Percentiles rank a stretch among this genome's conserved stretches.
These are phyloP conservation scores for Hypoxylon sp. DNA, from an alignment of 2,329 filamentous ascomycete genomes.

Conservation along the genomic window DNA sequence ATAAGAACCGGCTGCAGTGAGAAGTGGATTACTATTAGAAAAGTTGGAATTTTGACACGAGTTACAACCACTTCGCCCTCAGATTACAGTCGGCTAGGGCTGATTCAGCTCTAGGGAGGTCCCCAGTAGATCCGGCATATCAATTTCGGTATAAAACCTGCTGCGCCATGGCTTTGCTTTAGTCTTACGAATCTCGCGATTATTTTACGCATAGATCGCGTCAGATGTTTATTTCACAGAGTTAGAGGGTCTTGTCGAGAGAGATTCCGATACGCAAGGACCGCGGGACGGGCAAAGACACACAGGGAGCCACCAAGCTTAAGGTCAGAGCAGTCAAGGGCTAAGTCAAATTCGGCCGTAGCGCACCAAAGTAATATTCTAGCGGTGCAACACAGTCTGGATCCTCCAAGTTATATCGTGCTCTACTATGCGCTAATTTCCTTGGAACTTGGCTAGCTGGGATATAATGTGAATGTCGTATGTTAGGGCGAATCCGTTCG, in stretches of 20 bases:
- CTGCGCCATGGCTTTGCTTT: constrained; percentile 26
- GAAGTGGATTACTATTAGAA: constrained; percentile 9
- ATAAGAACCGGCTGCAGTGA: constrained; percentile 20
- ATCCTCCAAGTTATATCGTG: constrained; percentile 5
- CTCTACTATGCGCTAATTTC: constrained; percentile 6
- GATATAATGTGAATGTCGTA: constrained; percentile 22
- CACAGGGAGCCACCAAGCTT: neutral
- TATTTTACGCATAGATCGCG: constrained; percentile 2
- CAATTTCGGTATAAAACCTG: constrained; percentile 13
- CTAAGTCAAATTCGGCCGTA: constrained; percentile 26
- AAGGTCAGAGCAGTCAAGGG: neutral
- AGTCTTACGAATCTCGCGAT: constrained; percentile 17
- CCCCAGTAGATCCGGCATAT: constrained; percentile 1
- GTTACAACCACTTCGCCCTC: neutral
- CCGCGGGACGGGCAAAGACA: constrained; percentile 7
- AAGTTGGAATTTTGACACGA: neutral
- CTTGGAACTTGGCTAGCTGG: constrained; percentile 16
- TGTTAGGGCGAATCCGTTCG: constrained; percentile 20
- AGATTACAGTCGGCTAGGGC: neutral
- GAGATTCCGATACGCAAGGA: constrained; percentile 7
- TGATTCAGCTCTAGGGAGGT: neutral
- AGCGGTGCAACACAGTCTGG: constrained; percentile 37
- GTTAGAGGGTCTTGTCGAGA: constrained; percentile 10
- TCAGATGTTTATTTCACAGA: constrained; percentile 11
- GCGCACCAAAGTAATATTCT: neutral